These are phyloP conservation scores for Peronospora destructor DNA, from an alignment of 352 stramenopile species.

Conservation along the genomic window DNA sequence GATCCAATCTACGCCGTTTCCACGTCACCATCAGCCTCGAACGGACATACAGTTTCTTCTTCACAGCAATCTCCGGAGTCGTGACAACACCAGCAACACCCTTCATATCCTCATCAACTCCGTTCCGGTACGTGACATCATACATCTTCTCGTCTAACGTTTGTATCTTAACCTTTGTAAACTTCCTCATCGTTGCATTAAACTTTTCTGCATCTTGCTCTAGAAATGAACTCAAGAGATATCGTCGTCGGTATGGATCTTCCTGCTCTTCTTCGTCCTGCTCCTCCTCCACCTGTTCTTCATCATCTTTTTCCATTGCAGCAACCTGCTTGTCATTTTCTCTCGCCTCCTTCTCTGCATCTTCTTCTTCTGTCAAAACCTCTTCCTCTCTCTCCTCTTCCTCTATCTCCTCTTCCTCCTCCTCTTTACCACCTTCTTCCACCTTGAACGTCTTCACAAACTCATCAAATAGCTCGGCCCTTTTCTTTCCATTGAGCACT, in stretches of 20 bases:
- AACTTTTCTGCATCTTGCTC: slow-evolving; percentile 41
- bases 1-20: slow-evolving; percentile 35
- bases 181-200: slow-evolving; percentile 34
- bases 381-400: slow-evolving; percentile 41
- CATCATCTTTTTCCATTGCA: slow-evolving; percentile 23
- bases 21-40: slow-evolving; percentile 43
- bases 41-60: slow-evolving; percentile 39
- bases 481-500: slow-evolving; percentile 3
- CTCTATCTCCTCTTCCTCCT: slow-evolving; percentile 38
- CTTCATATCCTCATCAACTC: slow-evolving; percentile 3
- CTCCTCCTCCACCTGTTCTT: slow-evolving; percentile 16
- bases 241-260: slow-evolving; percentile 62
- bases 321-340: slow-evolving; percentile 19
- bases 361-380: slow-evolving; percentile 30
- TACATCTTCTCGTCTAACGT: slow-evolving; percentile 28
- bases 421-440: slow-evolving; percentile 21
- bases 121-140: slow-evolving; percentile 37
- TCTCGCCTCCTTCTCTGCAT: slow-evolving; percentile 27
- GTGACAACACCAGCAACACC: slow-evolving; percentile 18
- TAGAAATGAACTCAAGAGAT: slow-evolving; percentile 41
- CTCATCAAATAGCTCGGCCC: slow-evolving; percentile 52
- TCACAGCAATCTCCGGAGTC: slow-evolving; percentile 14
- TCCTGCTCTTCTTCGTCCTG: slow-evolving; percentile 26
- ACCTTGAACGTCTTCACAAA: slow-evolving; percentile 67
- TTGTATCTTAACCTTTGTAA: slow-evolving; percentile 21